Base-by-base conservation (phyloP, 2,329 filamentous ascomycete species). In the Dothistroma septosporum region DNA sequence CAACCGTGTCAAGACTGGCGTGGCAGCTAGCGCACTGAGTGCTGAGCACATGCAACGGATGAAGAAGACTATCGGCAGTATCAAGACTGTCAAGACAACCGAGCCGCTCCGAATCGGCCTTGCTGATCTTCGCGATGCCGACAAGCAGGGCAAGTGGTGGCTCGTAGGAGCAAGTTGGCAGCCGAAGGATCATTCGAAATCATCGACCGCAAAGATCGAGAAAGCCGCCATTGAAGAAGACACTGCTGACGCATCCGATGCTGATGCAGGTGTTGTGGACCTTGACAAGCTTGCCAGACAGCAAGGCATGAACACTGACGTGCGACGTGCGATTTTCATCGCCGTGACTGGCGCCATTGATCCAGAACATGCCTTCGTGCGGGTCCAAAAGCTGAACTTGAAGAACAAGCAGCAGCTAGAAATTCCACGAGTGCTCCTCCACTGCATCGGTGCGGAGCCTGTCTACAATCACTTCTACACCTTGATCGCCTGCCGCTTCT, bases 91-190 rank as follows among this genome's bases (percentile, higher is more conserved):
- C 61, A 91, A 91, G 65, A 87, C 88, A 8, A 88, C 85, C 3
- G 90, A 95, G 62, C 91, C 94, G 4, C 82, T 99, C 61, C 86
- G 91, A 9, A 87, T 97, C 60, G 87, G 89, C 11, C 81, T 97
- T 4, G 81, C 83, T 41, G 94, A 99, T 70, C 90, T 99, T 55
- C 86, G 86, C 64, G 85, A 92, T 63, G 88, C 88, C 0, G 89
- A 93, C 46, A 93, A 89, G 72, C 90, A 88, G 72, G 94, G 94
- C 0, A 97, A 96, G 78, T 99, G 94, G 94, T 99, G 94, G 94
- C 85, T 97, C 21, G 90, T 97, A 5, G 94, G 94, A 55, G 93
- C 94, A n/a, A 96, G 92, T 75, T 97, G 93, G 85, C 50, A 53
- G 24, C 50, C 50, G 2, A 53, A 53, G 50, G 33, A 53, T 16